Base-by-base conservation (phyloP, 2,329 filamentous ascomycete genomes). In the Fusarium sp. region DNA sequence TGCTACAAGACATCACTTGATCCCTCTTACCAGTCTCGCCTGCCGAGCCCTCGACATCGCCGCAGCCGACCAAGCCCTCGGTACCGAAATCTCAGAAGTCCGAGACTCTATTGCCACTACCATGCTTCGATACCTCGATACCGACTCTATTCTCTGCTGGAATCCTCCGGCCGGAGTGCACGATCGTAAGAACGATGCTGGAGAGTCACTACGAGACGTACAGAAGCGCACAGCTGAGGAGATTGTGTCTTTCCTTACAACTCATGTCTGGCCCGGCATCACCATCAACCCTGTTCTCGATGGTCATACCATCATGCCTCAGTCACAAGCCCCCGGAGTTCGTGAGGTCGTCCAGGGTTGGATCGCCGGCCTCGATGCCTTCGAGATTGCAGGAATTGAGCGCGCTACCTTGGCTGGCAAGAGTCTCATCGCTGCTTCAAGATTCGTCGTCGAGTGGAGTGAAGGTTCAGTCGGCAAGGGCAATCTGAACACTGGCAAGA, bases 121-220 rank as follows among this genome's bases (percentile, higher is more conserved):
- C 69, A 82, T 96, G 54, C 87, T 98, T 85, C 88, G 92, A 48
- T 98, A 98, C 80, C 87, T 99, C 27, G 90, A 94, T 74, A 98
- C 96, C 2, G 96, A 99, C 81, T 94, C 93, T 1, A 83, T 98
- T 38, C 88, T 99, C 3, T 98, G 95, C 86, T 97, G 94, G 93
- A 94, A 86, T 25, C 85, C 88, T 43, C 83, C 84, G 4, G 83
- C 85, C 2, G 81, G 84, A 38, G 81, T 89, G 43, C 79, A 83
- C 30, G 82, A 86, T 52, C 75, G 78, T 6, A 80, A 79, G 45
- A 84, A 85, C 58, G 84, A 83, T 7, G 80, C 80, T 13, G 83
- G 82, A 38, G 84, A 89, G 74, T 89, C 86, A 10, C 84, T 99
- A 55, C 86, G 94, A 18, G 86, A 92, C 47, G 83, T 90, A 22